Evolutionary conservation across 2,329 filamentous ascomycete species (phyloP), one percentile per base, ranked within the genome.

Genomic region (Truncatella angustata): DNA sequence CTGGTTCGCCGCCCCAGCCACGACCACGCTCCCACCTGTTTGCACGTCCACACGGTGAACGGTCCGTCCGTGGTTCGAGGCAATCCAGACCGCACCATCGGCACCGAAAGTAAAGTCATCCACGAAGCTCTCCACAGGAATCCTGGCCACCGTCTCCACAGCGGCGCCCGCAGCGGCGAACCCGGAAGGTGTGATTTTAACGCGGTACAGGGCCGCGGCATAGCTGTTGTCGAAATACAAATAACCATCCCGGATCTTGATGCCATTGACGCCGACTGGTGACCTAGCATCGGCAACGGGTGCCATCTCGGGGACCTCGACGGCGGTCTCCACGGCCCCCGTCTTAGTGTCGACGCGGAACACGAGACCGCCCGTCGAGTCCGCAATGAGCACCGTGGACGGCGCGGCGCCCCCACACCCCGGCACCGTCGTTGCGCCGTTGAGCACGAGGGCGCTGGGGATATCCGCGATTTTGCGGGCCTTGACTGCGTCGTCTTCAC

Each of bases 221-320:
- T 55, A 47, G n/a, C 57, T 58, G 53, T 66, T 63, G 43, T 57
- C 60, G 60, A 63, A 66, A 54, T 66, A 67, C 37, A 63, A 52
- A 37, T 60, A 60, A 1, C 58, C 60, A 11, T 42, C 51, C 16
- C 51, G 53, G n/a, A 64, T 51, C 37, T 64, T 64, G 5, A 67
- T 43, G 9, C 64, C 64, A 39, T 67, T 65, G 52, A 62, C 56
- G 20, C 63, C 64, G n/a, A 63, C 30, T 1, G 14, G 40, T 20
- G 54, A 44, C 3, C 48, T 46, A 1, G 51, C 32, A 4, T 43
- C 52, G 2, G 49, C 42, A 30, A 56, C 50, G 18, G 59, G 50
- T 44, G 58, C 58, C 53, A 66, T 63, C 51, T 66, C 55, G 2
- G 58, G 30, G 14, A 57, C 49, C 9, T 59, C 44, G 18, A 66